These are phyloP conservation scores for Mycena polygramma DNA, from an alignment of 768 basidiomycete species.

Conservation along the genomic window DNA sequence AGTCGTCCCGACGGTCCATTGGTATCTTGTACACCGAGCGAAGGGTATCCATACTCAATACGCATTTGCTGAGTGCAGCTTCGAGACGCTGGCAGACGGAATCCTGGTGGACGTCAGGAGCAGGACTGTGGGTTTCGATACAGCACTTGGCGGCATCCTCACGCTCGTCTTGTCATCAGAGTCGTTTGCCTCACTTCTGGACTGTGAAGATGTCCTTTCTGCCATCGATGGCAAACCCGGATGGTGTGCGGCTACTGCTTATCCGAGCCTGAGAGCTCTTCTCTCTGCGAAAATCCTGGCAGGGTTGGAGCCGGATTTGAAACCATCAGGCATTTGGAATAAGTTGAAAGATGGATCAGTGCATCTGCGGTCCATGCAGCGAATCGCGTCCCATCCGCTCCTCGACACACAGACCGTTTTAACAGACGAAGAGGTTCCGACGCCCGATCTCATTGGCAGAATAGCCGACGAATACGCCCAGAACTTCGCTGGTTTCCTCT, in stretches of 20 bases:
- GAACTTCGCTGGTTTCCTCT: background rate
- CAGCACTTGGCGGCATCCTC: background rate
- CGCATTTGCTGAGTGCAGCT: constrained; percentile 6
- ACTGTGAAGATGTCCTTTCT: background rate
- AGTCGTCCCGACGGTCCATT: constrained; percentile 13
- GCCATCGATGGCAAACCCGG: background rate
- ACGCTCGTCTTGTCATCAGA: constrained; percentile 10
- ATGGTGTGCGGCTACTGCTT: background rate
- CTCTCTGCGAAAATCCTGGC: background rate
- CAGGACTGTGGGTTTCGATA: background rate
- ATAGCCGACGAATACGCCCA: constrained; percentile 1
- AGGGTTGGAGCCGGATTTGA: background rate
- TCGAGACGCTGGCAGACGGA: background rate
- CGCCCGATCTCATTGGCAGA: background rate
- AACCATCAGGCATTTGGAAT: too few relatives aligned
- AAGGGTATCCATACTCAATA: background rate
- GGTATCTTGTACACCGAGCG: constrained; percentile 15
- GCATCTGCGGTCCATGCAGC: background rate
- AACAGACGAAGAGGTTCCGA: background rate
- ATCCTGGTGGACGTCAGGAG: background rate
- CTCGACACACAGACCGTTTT: background rate
- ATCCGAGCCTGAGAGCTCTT: background rate
- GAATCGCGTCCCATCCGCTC: background rate
- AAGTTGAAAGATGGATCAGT: too few relatives aligned
- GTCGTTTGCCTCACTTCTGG: background rate